Evolutionary conservation across 192 early-diverging fungal species (phyloP), one percentile per base, ranked within the genome.

Genomic region (Coemansia sp.): DNA sequence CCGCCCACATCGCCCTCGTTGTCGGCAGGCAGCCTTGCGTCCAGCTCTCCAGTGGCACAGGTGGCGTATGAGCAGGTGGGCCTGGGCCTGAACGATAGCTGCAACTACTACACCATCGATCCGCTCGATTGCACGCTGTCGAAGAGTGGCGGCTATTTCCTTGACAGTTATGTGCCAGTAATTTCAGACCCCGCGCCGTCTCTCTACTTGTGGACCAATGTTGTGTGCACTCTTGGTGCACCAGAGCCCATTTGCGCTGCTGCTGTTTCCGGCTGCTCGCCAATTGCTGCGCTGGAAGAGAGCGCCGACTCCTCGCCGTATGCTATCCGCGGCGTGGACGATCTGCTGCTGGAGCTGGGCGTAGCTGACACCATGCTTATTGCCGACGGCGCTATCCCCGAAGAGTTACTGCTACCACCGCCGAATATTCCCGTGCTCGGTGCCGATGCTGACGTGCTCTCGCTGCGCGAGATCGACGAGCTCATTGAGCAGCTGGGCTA

Each of bases 241-340:
- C 51, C 51, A 7, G 51, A 54, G 29, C 51, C 51, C 6, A 25
- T 54, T 54, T 54, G 51, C 29, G 51, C 15, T 6, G 51, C 27
- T 4, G 51, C 51, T 12, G 29, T 54, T 27, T 3, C 27, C 1
- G 27, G 15, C 15, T 25, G 14, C 14, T 1, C 27, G 12, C 27
- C 6, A 15, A 17, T 7, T 27, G 14, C 51, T 31, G 12, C 27
- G 2, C 17, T 31, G 7, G 10, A 29, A 8, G 27, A 32, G 2
- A 1, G 27, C 7, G 51, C 24, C 15, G 27, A 54, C 27, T n/a
- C 6, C 29, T 66, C 64, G 15, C 60, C 71, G 12, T 73, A 58
- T 69, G 70, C 65, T 4, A 42, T 78, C 20, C 36, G 59, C 10
- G 76, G 72, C 41, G 73, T 79, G 54, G 76, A 79, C 56, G 67